phyloP scores from a whole-genome alignment of 1,139 yeast species.

The Saccharomycopsis crataegensis region DNA sequence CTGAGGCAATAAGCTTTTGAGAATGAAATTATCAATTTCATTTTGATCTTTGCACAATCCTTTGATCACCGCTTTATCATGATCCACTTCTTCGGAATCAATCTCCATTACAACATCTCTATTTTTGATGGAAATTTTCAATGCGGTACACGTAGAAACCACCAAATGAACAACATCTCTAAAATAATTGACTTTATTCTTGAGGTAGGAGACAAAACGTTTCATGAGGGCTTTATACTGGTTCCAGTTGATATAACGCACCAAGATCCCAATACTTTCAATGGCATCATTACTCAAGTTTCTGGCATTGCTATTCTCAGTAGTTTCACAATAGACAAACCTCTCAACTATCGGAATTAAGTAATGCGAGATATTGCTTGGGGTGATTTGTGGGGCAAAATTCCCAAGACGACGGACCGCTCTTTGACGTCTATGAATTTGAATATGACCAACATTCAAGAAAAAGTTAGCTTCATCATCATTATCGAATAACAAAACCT shows the following conservation, averaged over 20 bases:
- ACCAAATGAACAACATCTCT: conserved; percentile 57
- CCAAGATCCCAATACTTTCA: conserved; percentile 51
- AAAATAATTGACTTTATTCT: conserved; percentile 42
- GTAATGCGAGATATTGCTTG: conserved; percentile 66
- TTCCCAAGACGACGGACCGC: conserved; percentile 55
- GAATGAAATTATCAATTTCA: conserved; percentile 39
- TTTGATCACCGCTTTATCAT: conserved; percentile 22
- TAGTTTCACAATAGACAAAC: conserved; percentile 42
- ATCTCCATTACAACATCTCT: conserved; percentile 10
- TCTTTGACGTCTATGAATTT: conserved; percentile 76
- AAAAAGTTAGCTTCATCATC: conserved; percentile 88
- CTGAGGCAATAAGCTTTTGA: conserved; percentile 54
- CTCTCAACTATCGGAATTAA: conserved; percentile 80
- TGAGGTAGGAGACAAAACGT: conserved; percentile 58
- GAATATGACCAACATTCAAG: conserved; percentile 73
- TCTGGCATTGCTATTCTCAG: conserved; percentile 40
- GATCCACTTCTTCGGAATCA: conserved; percentile 19
- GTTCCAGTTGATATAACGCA: conserved; percentile 61
- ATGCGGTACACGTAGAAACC: conserved; percentile 54
- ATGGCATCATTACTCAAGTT: conserved; percentile 72
- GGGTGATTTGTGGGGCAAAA: conserved; percentile 33
- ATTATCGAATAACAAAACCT: conserved; percentile 49
- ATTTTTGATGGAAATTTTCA: conserved; percentile 30
- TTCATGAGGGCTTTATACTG: conserved; percentile 72
- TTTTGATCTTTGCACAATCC: conserved; percentile 31